Base-by-base conservation (phyloP, 2,329 filamentous ascomycete genomes). In the Plenodomus biglobosus region DNA sequence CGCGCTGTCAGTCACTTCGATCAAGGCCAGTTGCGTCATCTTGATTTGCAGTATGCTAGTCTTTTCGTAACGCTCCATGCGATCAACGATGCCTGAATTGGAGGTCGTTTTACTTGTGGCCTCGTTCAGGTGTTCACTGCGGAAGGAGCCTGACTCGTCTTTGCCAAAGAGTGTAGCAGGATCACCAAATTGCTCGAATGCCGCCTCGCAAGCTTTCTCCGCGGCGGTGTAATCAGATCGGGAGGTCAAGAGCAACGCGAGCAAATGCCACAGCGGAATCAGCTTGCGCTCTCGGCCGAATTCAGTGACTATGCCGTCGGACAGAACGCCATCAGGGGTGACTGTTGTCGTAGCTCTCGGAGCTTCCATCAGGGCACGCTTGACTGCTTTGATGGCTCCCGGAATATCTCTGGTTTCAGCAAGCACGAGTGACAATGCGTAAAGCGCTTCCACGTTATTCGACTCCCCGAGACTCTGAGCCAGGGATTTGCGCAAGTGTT, bases 21-120 rank as follows among this genome's bases (percentile, higher is more conserved):
- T 73, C 17, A 99, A 80, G 3, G 88, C 82, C 50, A 99, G 78
- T 64, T 97, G 92, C 10, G 92, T 96, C 83, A 97, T 95, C 71
- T 95, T 95, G 52, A 96, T 85, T 70, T 97, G 89, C n/a, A 99
- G 74, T 36, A 99, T 86, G 40, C 84, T 83, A 69, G 92, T 89
- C 66, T 91, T 95, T 66, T 97, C 92, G 20, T 85, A 83, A 48
- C 85, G 83, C 53, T 90, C 87, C 84, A 96, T 89, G 38, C 88
- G 84, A 56, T 92, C 87, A 1, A 95, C 80, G 39, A 89, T 66
- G 3, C 85, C 84, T 54, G 59, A 58, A 15, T 46, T 46, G n/a
- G 46, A 48, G 8, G 18, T 39, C 7, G 52, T 52, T 19, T 56
- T 55, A 10, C 59, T 58, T 20, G 52, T 56, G 13, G 40, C 59